phyloP scores from a whole-genome alignment of 108 stramenopile genomes.

The Skeletonema tropicum region DNA sequence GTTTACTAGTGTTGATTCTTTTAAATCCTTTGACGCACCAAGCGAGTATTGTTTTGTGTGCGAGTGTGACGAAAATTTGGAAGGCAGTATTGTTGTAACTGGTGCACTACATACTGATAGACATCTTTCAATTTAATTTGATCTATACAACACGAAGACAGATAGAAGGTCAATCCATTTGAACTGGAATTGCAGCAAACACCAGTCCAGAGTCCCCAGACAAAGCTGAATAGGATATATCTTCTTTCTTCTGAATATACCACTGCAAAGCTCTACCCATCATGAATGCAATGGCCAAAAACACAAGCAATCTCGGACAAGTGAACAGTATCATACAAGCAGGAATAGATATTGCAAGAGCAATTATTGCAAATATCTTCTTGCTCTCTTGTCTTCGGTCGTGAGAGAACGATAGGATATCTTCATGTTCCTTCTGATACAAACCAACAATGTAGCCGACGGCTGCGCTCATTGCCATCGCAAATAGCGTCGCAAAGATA shows the following conservation, averaged over 20 bases:
- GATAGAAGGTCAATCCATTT: neutral
- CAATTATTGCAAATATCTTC: conserved; percentile 18
- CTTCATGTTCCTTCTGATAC: conserved; percentile 30
- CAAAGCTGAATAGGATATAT: conserved; percentile 15
- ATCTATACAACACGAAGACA: neutral
- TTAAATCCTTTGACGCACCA: no score
- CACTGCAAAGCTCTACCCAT: conserved; percentile 31
- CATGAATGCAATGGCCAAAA: conserved; percentile 8
- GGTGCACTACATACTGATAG: no score
- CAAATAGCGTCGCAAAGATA: conserved; percentile 22
- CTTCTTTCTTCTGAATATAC: conserved; percentile 22
- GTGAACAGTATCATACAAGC: conserved; percentile 25
- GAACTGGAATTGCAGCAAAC: conserved; percentile 35
- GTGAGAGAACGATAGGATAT: conserved; percentile 13
- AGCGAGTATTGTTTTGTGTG: no score
- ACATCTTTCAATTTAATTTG: neutral
- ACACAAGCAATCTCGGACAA: conserved; percentile 17
- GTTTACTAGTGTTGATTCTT: no score
- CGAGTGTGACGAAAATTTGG: no score
- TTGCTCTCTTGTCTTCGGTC: conserved; percentile 17
- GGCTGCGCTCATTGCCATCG: conserved; percentile 1
- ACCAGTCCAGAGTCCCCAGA: conserved; percentile 18
- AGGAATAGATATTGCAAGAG: conserved; percentile 26
- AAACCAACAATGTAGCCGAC: conserved; percentile 29
- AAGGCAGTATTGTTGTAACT: no score